These are phyloP conservation scores for Rhododendron simsii DNA, from an alignment of 148 eudicot genomes.

Conservation along the genomic window DNA sequence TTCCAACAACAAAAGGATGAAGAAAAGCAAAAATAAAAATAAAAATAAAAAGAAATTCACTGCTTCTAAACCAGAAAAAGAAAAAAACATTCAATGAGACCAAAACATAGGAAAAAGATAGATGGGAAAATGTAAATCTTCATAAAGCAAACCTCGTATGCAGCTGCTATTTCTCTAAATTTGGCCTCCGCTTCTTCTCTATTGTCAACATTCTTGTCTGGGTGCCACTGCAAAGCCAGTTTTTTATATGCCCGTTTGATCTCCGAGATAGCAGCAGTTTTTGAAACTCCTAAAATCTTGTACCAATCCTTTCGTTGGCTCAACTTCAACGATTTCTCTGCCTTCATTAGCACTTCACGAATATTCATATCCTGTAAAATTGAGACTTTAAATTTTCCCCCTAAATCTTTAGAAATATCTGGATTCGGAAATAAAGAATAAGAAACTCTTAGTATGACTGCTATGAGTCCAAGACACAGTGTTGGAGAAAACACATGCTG, in stretches of 20 bases:
- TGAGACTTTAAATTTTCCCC: conserved; percentile 4
- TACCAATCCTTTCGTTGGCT: conserved; percentile 98
- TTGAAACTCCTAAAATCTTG: conserved; percentile 85
- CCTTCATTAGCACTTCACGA: conserved; percentile 64
- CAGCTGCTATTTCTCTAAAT: conserved; percentile 91
- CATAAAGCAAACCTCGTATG: conserved; percentile 69
- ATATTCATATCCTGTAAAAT: conserved; percentile 65
- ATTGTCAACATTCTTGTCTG: conserved; percentile 87
- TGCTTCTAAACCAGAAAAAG: neutral
- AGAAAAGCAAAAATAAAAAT: neutral
- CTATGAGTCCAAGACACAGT: neutral
- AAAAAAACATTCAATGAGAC: neutral
- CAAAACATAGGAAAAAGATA: conserved; percentile 1
- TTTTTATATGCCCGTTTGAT: conserved; percentile 85
- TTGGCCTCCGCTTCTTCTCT: conserved; percentile 90
- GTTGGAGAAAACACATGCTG: neutral
- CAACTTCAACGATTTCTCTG: conserved; percentile 80
- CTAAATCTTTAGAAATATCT: neutral
- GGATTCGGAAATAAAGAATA: neutral
- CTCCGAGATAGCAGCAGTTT: conserved; percentile 64
- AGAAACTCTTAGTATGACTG: neutral
- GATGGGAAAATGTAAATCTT: neutral
- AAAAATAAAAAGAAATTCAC: neutral
- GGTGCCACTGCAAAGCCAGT: conserved; percentile 96
- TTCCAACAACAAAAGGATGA: neutral